Conservation (phyloP, 495 filamentous ascomycete genomes). For the Geoglossum glabrum region DNA sequence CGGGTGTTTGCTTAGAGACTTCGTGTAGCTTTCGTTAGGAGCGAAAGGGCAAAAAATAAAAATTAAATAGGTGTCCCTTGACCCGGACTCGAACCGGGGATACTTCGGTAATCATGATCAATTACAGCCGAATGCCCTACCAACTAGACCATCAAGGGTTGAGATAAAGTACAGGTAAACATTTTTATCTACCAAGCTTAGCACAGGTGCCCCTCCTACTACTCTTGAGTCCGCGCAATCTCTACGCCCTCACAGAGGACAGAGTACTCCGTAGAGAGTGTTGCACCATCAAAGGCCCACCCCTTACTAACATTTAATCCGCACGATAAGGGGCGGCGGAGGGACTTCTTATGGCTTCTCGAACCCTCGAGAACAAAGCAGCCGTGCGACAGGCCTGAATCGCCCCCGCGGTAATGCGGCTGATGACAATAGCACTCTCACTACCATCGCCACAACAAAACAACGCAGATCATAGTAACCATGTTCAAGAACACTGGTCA, state of each 20-base stretch:
- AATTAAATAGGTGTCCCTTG: background rate
- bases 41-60: background rate
- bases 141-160: constrained; percentile 3
- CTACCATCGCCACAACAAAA: background rate
- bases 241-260: no score
- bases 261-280: no score
- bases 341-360: background rate
- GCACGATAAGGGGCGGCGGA: background rate
- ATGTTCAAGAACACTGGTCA: background rate
- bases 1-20: no score
- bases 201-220: no score
- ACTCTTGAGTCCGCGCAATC: no score
- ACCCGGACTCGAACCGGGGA: constrained; percentile 3
- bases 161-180: background rate
- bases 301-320: no score
- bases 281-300: no score
- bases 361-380: background rate
- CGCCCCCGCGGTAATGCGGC: background rate
- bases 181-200: background rate
- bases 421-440: background rate
- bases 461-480: background rate
- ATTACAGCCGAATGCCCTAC: constrained; percentile 3
- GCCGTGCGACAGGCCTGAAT: background rate
- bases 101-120: background rate
- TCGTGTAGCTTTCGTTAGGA: background rate